phyloP scores from a whole-genome alignment of 495 filamentous ascomycete genomes.

The Aspergillus ellipticus region DNA sequence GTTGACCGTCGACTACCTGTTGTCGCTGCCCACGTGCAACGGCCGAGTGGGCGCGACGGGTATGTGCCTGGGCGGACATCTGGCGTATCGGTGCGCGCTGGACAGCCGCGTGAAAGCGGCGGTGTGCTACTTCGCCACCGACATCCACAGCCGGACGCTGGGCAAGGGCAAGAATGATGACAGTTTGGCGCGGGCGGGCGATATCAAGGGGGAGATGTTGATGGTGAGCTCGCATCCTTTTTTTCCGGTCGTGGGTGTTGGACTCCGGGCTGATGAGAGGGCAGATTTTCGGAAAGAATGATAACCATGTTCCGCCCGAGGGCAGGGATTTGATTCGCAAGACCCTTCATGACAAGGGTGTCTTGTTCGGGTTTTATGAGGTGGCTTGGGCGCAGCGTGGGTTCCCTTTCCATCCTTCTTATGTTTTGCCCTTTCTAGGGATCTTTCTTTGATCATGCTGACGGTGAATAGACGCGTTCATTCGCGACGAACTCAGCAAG shows the following conservation, averaged over 20 bases:
- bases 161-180: constrained; percentile 68
- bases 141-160: constrained; percentile 75
- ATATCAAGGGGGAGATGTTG: constrained; percentile 75
- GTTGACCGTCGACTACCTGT: constrained; percentile 68
- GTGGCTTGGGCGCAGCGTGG: constrained; percentile 83
- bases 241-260: background rate
- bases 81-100: constrained; percentile 78
- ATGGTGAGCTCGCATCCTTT: constrained; percentile 46
- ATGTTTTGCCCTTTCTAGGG: background rate
- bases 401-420: constrained; percentile 22
- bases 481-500: constrained; percentile 92
- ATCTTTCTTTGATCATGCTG: background rate
- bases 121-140: constrained; percentile 90
- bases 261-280: constrained; percentile 4
- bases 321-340: constrained; percentile 84
- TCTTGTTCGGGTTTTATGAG: constrained; percentile 81
- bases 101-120: constrained; percentile 71
- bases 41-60: constrained; percentile 83
- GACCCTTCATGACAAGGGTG: constrained; percentile 72
- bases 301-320: constrained; percentile 83
- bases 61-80: constrained; percentile 94
- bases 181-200: constrained; percentile 56
- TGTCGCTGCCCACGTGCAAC: constrained; percentile 75
- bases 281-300: constrained; percentile 78
- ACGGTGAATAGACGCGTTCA: constrained; percentile 66